Base-by-base conservation (phyloP, 495 filamentous ascomycete genomes). In the Cercophora samala region DNA sequence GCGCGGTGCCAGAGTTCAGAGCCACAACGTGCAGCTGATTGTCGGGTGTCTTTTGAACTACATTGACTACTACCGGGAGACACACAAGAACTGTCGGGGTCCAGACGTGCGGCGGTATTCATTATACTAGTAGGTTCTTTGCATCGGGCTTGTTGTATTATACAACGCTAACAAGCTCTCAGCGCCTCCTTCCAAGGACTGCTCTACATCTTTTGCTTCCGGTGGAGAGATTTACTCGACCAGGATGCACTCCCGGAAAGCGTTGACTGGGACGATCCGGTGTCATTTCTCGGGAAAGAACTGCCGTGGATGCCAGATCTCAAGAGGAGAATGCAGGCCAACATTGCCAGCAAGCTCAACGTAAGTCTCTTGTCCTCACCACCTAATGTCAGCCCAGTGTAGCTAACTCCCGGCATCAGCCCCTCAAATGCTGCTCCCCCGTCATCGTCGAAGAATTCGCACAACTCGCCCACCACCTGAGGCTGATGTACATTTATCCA, bases 381-480 rank as follows among this genome's bases (percentile, higher is more conserved):
- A 17, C 15, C 37, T 9, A 46, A 13, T 46, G 11, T 46, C 37
- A 46, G 37, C 9, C 2, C 37, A 46, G 15, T 11, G 2, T 46
- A 46, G 63, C 59, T 22, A 29, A 37, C 4, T n/a, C 54, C 4
- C 13, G 19, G 11, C 9, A 8, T 18, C 42, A 75, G 72, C 95
- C 95, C 0, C 86, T 98, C 13, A 97, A 97, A 75, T 91, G 97
- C 63, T 98, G 96, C 84, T 91, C 93, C n/a, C 91, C 93, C 5
- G 82, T 85, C 19, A 97, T 99, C 68, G 94, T 97, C 53, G 83
- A 88, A 19, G 88, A 97, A 67, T 99, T 98, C 73, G 96, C 95
- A 18, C 88, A 89, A 60, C 87, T 97, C 62, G 88, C 93, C 1
- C 84, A 90, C 69, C 90, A 93, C 72, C 88, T 97, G 54, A 85